Percentiles rank a stretch among this genome's conserved stretches.
Evolutionary conservation across 257 asterid species (phyloP).

Genomic region (Solanum dulcamara): DNA sequence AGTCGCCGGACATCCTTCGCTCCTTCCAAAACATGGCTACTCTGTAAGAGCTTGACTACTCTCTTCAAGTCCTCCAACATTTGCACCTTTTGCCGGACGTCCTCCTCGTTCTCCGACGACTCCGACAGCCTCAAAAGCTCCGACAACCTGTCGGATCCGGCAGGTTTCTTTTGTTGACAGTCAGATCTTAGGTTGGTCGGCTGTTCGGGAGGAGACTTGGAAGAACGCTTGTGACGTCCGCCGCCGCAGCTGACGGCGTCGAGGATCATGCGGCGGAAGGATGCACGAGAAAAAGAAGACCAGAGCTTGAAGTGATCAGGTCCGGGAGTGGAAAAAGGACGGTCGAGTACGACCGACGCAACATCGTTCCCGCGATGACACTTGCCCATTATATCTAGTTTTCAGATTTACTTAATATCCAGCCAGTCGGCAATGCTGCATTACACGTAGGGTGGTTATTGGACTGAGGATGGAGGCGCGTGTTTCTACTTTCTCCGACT

Average conservation of each 20-base stretch:
- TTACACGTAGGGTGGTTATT: not conserved
- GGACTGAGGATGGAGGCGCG: not conserved
- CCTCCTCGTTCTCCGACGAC: conserved; percentile 58
- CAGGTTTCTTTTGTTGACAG: not conserved
- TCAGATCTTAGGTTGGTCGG: conserved; percentile 9
- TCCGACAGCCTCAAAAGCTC: conserved; percentile 61
- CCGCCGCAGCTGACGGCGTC: conserved; percentile 71
- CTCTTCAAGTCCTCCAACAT: conserved; percentile 43
- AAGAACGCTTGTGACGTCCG: conserved; percentile 4
- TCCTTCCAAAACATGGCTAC: conserved; percentile 39
- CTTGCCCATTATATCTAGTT: conserved; percentile 23
- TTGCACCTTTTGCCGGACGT: conserved; percentile 43
- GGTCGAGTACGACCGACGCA: conserved; percentile 54
- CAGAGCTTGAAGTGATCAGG: conserved; percentile 33
- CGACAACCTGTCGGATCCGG: conserved; percentile 55
- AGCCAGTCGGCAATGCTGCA: not conserved
- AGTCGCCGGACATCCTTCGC: conserved; percentile 69
- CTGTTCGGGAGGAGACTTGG: conserved; percentile 2
- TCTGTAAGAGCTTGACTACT: conserved; percentile 21
- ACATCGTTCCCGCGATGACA: conserved; percentile 22
- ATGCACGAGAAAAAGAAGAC: conserved; percentile 17
- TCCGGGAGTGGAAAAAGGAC: conserved; percentile 9
- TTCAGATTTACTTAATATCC: not conserved
- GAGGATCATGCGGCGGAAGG: conserved; percentile 39
- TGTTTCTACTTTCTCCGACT: not conserved